A percentile compares a stretch with the other conserved stretches of the same genome.
phyloP scores from a whole-genome alignment of 2,329 filamentous ascomycete genomes.

The Exophiala sp. region DNA sequence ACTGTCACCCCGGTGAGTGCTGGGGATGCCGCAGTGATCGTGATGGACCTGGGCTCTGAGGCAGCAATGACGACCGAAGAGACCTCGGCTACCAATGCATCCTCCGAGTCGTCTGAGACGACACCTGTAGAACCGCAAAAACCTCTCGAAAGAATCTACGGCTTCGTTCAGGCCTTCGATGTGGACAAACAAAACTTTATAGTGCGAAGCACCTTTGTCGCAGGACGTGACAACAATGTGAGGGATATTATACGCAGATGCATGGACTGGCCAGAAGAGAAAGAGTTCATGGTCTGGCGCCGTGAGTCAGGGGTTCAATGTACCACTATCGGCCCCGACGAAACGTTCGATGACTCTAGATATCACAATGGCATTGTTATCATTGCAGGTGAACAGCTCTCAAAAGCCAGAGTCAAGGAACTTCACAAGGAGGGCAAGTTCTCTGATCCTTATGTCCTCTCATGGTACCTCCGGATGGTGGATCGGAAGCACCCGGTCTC shows the following conservation, averaged over 20 bases:
- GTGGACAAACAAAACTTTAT: constrained; percentile 42
- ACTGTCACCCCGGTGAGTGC: constrained; percentile 32
- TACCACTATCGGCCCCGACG: constrained; percentile 32
- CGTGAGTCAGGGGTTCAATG: constrained; percentile 34
- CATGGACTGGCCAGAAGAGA: constrained; percentile 35
- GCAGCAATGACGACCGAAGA: constrained; percentile 1
- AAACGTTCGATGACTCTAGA: constrained; percentile 21
- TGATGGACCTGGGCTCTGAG: constrained; percentile 6
- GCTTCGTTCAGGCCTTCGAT: constrained; percentile 50
- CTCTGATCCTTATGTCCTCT: constrained; percentile 18
- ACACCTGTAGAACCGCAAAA: constrained; percentile 3
- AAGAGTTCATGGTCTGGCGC: constrained; percentile 42
- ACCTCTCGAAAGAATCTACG: constrained; percentile 35
- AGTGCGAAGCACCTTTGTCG: constrained; percentile 40
- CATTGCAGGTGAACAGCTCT: constrained; percentile 39
- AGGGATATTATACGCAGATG: constrained; percentile 38
- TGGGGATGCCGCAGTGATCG: constrained; percentile 10
- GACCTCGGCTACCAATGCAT: constrained; percentile 4
- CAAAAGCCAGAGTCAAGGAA: constrained; percentile 30
- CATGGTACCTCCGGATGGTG: constrained; percentile 20
- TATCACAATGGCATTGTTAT: constrained; percentile 38
- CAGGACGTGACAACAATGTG: constrained; percentile 37
- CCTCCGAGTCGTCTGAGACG: constrained; percentile 3
- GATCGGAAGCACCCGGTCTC: constrained; percentile 23
- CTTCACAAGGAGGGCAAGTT: constrained; percentile 32